Base-by-base conservation (phyloP, 495 filamentous ascomycete genomes). In the Hapsidospora chrysogenum region DNA sequence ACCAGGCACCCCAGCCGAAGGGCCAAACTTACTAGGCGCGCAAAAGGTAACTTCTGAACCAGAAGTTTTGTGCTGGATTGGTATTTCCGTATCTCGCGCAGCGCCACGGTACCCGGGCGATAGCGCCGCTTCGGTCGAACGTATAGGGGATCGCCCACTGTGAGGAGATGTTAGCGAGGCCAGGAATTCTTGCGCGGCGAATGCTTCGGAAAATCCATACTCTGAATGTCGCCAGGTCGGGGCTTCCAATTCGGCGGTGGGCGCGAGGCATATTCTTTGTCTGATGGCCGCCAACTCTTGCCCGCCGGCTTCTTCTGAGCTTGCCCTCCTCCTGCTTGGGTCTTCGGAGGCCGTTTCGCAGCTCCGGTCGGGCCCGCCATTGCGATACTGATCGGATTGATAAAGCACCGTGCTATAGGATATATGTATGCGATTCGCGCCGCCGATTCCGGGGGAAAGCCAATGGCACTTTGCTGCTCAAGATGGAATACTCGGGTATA, bases 81-180 rank as follows among this genome's bases (percentile, higher is more conserved):
- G 49, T 79, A 78, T 33, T 60, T 55, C 27, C 74, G 61, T 50
- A 82, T 82, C 58, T 82, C 76, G 38, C 66, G 63, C 3, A 82
- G 55, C 1, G 77, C 77, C 6, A 73, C 53, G 2, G 74, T 79
- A 29, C 77, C 77, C 3, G 77, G 74, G 35, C 55, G 68, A 53
- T 76, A 78, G 33, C 77, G 70, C 36, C 54, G 66, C 23, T 30
- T 29, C 17, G 20, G 33, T 16, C 6, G 11, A 26, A 6, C 6
- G 23, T 26, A 26, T 6, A 36, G n/a, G 17, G 33, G 33, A 17
- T 36, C 33, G 13, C 33, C 33, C 33, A 23, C 33, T 36, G 22
- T 3, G n/a, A n/a, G n/a, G n/a, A n/a, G n/a, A n/a, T n/a, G n/a
- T n/a, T n/a, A n/a, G n/a, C n/a, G n/a, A n/a, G n/a, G n/a, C n/a